Evolutionary conservation across 1,284 basidiomycete genomes (phyloP), one percentile per base, ranked within the genome.

Genomic region (Ceratobasidium sp.): DNA sequence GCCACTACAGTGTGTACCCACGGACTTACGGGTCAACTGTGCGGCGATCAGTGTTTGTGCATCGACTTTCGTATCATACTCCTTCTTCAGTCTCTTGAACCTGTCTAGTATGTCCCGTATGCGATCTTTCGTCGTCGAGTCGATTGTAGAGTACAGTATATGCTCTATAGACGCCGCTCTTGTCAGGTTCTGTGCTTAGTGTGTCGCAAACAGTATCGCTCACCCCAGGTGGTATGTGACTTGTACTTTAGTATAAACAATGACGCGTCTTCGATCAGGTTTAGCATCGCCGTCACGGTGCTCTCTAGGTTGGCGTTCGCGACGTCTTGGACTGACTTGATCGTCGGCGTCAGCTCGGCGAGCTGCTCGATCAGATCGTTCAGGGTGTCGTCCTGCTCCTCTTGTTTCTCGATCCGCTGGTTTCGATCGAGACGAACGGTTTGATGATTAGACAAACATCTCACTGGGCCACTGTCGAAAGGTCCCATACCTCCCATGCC

Each of bases 241-340:
- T 56, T 9, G 42, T 20, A 40, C n/a, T 42, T 44, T 3, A 56
- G 17, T 9, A 70, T 57, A 40, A 57, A 70, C 23, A 54, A 17
- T 13, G 68, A 70, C 5, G 33, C 33, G 15, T 70, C 68, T 44
- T 70, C 68, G 23, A 70, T 57, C 17, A 70, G 38, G 40, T 70
- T n/a, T n/a, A 70, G 33, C 52, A 70, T 50, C 7, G 4, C 54
- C 9, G 17, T 15, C 17, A 54, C 52, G 2, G 54, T 23, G 6
- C 57, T 17, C n/a, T 26, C 50, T 15, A 70, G 68, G 9, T 42
- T 28, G 7, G 13, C 68, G 12, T 54, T n/a, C 5, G 54, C 54
- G 2, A 33, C 52, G 10, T 40, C 15, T 20, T n/a, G 38, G 38
- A 57, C 54, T 3, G 9, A 33, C 33, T 70, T 40, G 38, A 70